A percentile compares a stretch with the other conserved stretches of the same genome.
Conservation (phyloP, 2,329 filamentous ascomycete species). For the Sordariomycetes sp. region DNA sequence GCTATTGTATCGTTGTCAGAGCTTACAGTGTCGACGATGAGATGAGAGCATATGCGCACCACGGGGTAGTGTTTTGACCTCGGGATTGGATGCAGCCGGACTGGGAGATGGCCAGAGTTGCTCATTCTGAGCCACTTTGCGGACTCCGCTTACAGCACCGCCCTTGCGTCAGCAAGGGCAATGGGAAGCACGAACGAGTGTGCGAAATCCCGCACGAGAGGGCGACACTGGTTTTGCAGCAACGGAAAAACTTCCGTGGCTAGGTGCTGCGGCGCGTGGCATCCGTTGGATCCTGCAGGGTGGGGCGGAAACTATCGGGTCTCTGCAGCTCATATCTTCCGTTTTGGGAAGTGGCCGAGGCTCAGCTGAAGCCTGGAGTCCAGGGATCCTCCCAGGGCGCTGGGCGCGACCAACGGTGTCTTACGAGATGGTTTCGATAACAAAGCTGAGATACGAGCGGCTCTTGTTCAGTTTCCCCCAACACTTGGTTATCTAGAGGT, state of each 20-base stretch:
- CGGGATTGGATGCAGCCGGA: not conserved
- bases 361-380: not conserved
- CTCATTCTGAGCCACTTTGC: not conserved
- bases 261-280: not conserved
- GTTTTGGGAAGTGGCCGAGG: not conserved
- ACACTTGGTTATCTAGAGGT: no score
- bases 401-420: no score
- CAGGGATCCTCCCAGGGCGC: not conserved
- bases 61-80: not conserved
- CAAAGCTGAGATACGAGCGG: no score
- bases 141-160: no score
- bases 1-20: no score
- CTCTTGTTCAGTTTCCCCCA: no score
- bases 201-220: no score
- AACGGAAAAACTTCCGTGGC: no score
- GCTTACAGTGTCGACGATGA: not conserved
- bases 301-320: not conserved
- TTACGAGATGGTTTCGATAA: no score
- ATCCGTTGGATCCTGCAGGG: not conserved
- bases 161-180: no score
- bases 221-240: no score
- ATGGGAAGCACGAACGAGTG: no score
- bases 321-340: not conserved
- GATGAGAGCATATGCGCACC: not conserved
- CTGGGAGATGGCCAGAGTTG: not conserved